Percentiles rank a stretch among this genome's conserved stretches.
These are phyloP conservation scores for Suillus clintonianus DNA, from an alignment of 768 basidiomycete species.

Conservation along the genomic window DNA sequence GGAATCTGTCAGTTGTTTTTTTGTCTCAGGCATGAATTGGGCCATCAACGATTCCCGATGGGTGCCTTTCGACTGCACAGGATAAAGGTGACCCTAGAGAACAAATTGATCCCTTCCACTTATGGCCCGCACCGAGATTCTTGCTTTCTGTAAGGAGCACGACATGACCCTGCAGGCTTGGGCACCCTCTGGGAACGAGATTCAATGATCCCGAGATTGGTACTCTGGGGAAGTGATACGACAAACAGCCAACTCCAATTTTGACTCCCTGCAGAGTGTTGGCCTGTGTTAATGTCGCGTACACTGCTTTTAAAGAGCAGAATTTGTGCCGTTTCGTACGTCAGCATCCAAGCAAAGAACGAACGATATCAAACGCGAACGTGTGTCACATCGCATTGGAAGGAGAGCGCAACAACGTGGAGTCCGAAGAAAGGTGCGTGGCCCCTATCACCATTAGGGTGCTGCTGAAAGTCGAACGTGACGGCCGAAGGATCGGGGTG, in stretches of 20 bases:
- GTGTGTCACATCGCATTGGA: slow-evolving; percentile 58
- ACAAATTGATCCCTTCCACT: slow-evolving; percentile 33
- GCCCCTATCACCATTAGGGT: neutral
- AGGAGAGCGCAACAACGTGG: slow-evolving; percentile 51
- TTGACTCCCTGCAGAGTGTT: slow-evolving; percentile 75
- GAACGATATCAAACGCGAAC: slow-evolving; percentile 60
- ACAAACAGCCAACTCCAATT: slow-evolving; percentile 58
- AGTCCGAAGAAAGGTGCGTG: slow-evolving; percentile 56
- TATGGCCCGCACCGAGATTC: slow-evolving; percentile 65
- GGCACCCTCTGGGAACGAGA: slow-evolving; percentile 45
- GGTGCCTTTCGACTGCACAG: neutral
- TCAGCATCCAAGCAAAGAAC: slow-evolving; percentile 47
- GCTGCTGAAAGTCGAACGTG: neutral
- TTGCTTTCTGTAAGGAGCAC: slow-evolving; percentile 53
- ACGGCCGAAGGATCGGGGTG: neutral
- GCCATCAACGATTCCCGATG: too few species aligned
- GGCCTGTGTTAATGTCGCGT: slow-evolving; percentile 8
- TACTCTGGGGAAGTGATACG: slow-evolving; percentile 52
- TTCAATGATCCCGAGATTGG: slow-evolving; percentile 60
- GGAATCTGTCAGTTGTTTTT: neutral
- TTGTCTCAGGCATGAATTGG: neutral
- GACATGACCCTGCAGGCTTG: slow-evolving; percentile 65
- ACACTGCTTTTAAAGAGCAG: neutral
- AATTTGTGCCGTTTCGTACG: slow-evolving; percentile 54
- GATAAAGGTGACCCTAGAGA: neutral